phyloP scores from a whole-genome alignment of 1,284 basidiomycete genomes.

The Boletus sp. region DNA sequence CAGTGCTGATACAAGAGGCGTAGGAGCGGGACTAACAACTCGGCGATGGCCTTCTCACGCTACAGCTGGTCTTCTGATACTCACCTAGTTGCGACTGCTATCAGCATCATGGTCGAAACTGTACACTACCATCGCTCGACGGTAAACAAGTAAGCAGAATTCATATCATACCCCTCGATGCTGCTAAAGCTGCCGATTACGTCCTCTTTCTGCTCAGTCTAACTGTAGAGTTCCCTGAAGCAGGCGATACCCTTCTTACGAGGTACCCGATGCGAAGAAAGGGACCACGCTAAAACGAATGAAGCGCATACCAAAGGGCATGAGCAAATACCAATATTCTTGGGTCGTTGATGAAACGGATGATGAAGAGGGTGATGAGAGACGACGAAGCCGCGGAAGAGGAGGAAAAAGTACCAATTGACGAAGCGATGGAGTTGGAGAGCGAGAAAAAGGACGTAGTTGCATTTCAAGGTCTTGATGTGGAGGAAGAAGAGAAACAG shows the following conservation, averaged over 20 bases:
- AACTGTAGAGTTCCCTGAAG: slow-evolving; percentile 74
- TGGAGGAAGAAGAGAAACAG: slow-evolving; percentile 82
- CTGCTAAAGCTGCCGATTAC: slow-evolving; percentile 88
- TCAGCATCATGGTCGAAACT: slow-evolving; percentile 28
- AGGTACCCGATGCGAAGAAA: slow-evolving; percentile 58
- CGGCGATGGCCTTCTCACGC: no score
- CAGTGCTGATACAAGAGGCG: no score
- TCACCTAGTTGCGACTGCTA: background rate
- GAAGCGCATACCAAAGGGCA: slow-evolving; percentile 81
- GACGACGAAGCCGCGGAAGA: slow-evolving; percentile 36
- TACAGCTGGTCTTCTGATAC: no score
- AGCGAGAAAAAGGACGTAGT: slow-evolving; percentile 45
- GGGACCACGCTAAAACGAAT: slow-evolving; percentile 74
- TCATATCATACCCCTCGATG: slow-evolving; percentile 60
- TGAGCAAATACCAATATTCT: slow-evolving; percentile 90
- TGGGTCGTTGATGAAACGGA: slow-evolving; percentile 88
- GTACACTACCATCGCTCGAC: slow-evolving; percentile 71
- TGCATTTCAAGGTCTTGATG: slow-evolving; percentile 73
- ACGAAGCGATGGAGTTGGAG: slow-evolving; percentile 62
- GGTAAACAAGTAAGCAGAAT: slow-evolving; percentile 61
- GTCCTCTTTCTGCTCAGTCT: slow-evolving; percentile 83
- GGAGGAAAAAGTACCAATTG: slow-evolving; percentile 41
- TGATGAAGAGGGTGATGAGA: slow-evolving; percentile 51
- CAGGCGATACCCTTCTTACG: slow-evolving; percentile 85
- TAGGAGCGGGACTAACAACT: no score